phyloP scores from a whole-genome alignment of 306 rosid genomes.

The Abrus precatorius region DNA sequence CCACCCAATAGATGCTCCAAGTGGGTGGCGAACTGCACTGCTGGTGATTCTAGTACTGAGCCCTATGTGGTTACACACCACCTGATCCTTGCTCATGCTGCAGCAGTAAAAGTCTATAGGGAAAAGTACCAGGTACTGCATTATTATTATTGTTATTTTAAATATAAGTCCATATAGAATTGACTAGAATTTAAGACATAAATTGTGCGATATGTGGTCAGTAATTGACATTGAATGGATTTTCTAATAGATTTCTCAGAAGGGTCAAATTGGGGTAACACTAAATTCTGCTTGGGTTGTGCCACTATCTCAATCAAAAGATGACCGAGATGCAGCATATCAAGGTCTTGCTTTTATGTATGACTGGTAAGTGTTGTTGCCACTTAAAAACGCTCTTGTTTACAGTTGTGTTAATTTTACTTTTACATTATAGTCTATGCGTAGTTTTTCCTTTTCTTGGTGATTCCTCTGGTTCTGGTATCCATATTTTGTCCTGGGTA shows the following conservation, averaged over 20 bases:
- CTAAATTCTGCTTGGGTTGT: slow-evolving; percentile 61
- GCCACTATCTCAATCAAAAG: slow-evolving; percentile 58
- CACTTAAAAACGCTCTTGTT: slow-evolving; percentile 16
- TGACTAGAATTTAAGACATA: slow-evolving; percentile 6
- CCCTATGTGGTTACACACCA: slow-evolving; percentile 67
- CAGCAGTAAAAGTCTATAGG: slow-evolving; percentile 62
- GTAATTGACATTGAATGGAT: slow-evolving; percentile 8
- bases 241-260: slow-evolving; percentile 56
- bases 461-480: background rate
- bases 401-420: slow-evolving; percentile 15
- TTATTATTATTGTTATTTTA: background rate
- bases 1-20: slow-evolving; percentile 69
- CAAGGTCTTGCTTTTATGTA: slow-evolving; percentile 60
- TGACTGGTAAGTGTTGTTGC: slow-evolving; percentile 58
- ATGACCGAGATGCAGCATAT: slow-evolving; percentile 55
- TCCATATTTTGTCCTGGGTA: background rate
- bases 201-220: slow-evolving; percentile 19
- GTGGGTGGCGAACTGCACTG: slow-evolving; percentile 54
- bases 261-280: slow-evolving; percentile 71
- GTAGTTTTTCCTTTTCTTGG: background rate
- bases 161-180: slow-evolving; percentile 2
- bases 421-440: background rate
- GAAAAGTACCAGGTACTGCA: slow-evolving; percentile 60
- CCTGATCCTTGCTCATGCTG: slow-evolving; percentile 71
- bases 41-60: slow-evolving; percentile 63